A percentile compares a stretch with the other conserved stretches of the same genome.
Evolutionary conservation across 495 filamentous ascomycete genomes (phyloP).

Genomic region (Parathielavia appendiculata): DNA sequence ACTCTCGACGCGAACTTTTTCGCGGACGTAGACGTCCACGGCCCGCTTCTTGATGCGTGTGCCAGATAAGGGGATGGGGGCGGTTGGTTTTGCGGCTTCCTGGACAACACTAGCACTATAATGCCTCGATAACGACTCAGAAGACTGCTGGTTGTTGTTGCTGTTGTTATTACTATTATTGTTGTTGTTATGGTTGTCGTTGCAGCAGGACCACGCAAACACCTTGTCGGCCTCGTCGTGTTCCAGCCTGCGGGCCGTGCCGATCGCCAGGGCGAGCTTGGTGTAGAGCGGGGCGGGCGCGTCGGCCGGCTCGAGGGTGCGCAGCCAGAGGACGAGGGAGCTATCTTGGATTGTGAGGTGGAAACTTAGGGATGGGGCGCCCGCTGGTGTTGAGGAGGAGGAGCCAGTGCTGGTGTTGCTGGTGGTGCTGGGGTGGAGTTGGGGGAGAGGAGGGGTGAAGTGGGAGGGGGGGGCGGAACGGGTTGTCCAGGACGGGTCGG

Average conservation of each 20-base stretch:
- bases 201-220: slow-evolving; percentile 48
- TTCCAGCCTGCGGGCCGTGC: slow-evolving; percentile 54
- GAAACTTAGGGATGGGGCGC: slow-evolving; percentile 55
- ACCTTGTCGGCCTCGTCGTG: slow-evolving; percentile 78
- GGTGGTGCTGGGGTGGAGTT: neutral
- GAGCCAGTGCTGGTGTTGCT: slow-evolving; percentile 24
- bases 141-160: neutral
- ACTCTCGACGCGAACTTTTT: slow-evolving; percentile 86
- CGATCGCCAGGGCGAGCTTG: slow-evolving; percentile 52
- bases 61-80: slow-evolving; percentile 11
- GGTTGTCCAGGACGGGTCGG: slow-evolving; percentile 37
- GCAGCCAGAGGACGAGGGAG: slow-evolving; percentile 68
- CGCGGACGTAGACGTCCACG: slow-evolving; percentile 72
- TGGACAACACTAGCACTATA: neutral
- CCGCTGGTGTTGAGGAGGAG: slow-evolving; percentile 35
- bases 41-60: slow-evolving; percentile 16
- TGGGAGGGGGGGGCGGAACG: slow-evolving; percentile 34
- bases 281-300: slow-evolving; percentile 46
- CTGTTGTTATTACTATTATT: neutral
- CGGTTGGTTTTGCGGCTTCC: neutral
- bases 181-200: neutral
- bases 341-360: slow-evolving; percentile 74
- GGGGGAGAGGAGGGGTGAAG: slow-evolving; percentile 40
- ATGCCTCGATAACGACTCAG: neutral
- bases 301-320: slow-evolving; percentile 65